phyloP scores from a whole-genome alignment of 1,284 basidiomycete species.

The Ustilago trichophora region DNA sequence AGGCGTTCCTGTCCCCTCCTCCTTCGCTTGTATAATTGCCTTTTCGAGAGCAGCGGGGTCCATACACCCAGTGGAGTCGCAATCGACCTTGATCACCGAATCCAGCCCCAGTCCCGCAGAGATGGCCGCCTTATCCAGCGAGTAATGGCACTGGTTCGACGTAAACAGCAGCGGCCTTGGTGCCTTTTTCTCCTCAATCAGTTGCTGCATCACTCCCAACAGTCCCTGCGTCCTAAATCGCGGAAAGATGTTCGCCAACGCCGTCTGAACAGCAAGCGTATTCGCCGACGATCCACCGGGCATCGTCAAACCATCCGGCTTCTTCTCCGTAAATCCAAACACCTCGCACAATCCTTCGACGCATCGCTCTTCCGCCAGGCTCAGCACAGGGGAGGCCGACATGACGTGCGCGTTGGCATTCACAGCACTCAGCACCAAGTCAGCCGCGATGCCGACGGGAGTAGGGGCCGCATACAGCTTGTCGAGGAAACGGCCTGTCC shows the following conservation, averaged over 20 bases:
- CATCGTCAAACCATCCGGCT: conserved; percentile 61
- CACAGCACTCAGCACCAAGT: conserved; percentile 66
- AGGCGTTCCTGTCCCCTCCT: conserved; percentile 50
- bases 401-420: conserved; percentile 69
- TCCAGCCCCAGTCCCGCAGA: conserved; percentile 67
- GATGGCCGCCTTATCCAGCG: conserved; percentile 68
- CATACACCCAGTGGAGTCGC: conserved; percentile 60
- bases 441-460: conserved; percentile 65
- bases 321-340: conserved; percentile 59
- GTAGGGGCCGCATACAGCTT: conserved; percentile 68
- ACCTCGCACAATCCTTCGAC: conserved; percentile 50
- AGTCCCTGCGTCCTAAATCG: conserved; percentile 64
- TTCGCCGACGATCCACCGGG: conserved; percentile 68
- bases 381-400: conserved; percentile 67
- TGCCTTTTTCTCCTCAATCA: conserved; percentile 25
- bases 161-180: conserved; percentile 66
- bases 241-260: conserved; percentile 66
- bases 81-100: conserved; percentile 64
- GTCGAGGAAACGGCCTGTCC: conserved; percentile 62
- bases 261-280: conserved; percentile 67
- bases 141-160: conserved; percentile 67
- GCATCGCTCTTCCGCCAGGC: conserved; percentile 60
- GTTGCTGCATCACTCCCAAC: conserved; percentile 41
- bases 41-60: conserved; percentile 41
- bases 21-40: conserved; percentile 18